A percentile compares a stretch with the other conserved stretches of the same genome.
Conservation (phyloP, 2,329 filamentous ascomycete species). For the Biscogniauxia marginata region DNA sequence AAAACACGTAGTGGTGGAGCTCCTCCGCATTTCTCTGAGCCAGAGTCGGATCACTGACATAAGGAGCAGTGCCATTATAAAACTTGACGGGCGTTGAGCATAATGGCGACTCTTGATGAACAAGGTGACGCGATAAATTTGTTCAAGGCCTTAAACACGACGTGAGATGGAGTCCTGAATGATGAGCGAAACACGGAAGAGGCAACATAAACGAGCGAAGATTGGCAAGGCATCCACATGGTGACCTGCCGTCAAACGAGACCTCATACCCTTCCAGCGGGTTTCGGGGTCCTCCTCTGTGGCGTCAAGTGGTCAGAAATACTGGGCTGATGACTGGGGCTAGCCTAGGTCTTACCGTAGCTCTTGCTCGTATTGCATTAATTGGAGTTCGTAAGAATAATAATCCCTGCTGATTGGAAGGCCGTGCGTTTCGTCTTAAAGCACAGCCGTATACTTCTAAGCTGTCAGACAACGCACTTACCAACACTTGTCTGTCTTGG, state of each 20-base stretch:
- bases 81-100: neutral
- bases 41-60: neutral
- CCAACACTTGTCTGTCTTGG: neutral
- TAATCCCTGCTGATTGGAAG: neutral
- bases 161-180: neutral
- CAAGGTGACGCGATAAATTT: neutral
- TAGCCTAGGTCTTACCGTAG: neutral
- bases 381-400: neutral
- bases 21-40: neutral
- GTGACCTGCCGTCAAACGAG: neutral
- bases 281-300: neutral
- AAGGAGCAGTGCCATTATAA: neutral
- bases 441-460: neutral
- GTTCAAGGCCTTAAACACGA: neutral
- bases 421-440: neutral
- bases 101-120: neutral
- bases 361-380: neutral
- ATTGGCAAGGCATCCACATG: neutral
- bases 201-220: neutral
- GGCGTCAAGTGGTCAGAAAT: neutral
- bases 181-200: neutral
- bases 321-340: neutral
- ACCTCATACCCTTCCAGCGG: neutral
- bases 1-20: neutral
- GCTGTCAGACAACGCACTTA: neutral